These are phyloP conservation scores for Gonium pectorale DNA, from an alignment of 139 green algal species.

Conservation along the genomic window DNA sequence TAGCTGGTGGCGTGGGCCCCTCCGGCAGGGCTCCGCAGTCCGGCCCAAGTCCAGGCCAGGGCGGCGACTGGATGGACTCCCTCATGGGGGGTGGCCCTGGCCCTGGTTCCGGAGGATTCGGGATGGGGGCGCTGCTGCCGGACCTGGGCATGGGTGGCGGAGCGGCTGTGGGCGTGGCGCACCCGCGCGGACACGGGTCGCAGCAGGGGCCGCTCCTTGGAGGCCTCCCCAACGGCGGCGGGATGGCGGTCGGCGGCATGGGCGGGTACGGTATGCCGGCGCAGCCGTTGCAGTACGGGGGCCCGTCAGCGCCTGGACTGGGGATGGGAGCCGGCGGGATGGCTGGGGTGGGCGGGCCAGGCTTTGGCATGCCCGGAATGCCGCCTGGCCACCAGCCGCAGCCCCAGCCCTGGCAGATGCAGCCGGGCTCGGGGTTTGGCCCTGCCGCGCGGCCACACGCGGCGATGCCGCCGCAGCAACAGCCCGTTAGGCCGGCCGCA, in stretches of 20 bases:
- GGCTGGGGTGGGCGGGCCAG: not conserved
- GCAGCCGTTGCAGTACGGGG: not conserved
- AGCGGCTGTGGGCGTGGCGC: no score
- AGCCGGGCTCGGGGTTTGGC: not conserved
- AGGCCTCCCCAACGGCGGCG: not conserved
- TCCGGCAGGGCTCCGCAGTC: no score
- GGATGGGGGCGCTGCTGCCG: no score
- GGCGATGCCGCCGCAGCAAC: not conserved
- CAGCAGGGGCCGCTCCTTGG: not conserved
- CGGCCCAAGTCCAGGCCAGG: no score
- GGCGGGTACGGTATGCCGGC: not conserved
- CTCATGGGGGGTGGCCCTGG: not conserved
- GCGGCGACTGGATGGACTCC: constrained; percentile 36
- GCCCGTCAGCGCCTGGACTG: no score
- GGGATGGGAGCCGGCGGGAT: not conserved
- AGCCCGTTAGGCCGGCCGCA: not conserved
- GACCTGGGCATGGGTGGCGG: no score
- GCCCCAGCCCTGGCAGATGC: not conserved
- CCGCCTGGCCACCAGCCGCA: no score
- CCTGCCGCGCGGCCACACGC: no score
- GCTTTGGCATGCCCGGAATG: no score
- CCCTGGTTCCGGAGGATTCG: no score
- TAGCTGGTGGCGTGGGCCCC: not conserved
- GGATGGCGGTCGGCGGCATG: no score
- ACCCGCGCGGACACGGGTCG: no score